phyloP scores from a whole-genome alignment of 495 filamentous ascomycete species.

The Lasiosphaeria ovina region DNA sequence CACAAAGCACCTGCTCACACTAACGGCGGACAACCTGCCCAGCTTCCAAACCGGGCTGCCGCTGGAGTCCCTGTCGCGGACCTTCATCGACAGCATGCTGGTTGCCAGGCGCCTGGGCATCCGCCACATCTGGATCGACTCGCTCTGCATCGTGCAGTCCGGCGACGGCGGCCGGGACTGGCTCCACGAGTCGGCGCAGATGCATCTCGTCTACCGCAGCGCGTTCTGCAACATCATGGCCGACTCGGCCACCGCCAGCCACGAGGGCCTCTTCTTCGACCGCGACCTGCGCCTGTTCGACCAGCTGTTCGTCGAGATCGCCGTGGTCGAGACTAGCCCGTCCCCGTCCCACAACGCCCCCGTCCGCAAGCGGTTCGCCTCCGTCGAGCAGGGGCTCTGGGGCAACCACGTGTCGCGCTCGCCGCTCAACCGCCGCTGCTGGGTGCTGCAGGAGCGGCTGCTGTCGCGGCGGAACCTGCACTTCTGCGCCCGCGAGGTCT shows the following conservation, averaged over 20 bases:
- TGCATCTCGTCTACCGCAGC: constrained; percentile 1
- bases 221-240: constrained; percentile 7
- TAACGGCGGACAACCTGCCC: not conserved
- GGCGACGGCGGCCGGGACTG: constrained; percentile 6
- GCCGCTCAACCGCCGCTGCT: constrained; percentile 17
- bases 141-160: not conserved
- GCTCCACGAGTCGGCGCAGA: not conserved
- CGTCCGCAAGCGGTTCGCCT: not conserved
- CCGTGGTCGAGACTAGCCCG: not conserved
- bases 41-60: not conserved
- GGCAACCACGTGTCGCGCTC: not conserved
- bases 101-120: not conserved
- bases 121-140: constrained; percentile 5
- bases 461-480: constrained; percentile 24
- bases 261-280: not conserved
- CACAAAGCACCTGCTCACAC: not conserved
- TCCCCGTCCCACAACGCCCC: no score
- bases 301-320: not conserved
- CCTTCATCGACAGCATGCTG: constrained; percentile 1
- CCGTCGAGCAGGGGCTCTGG: constrained; percentile 1
- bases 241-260: not conserved
- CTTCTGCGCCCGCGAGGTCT: constrained; percentile 22
- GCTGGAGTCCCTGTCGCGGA: not conserved
- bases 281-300: not conserved
- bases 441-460: constrained; percentile 34